Percentiles rank a stretch among this genome's conserved stretches.
These are phyloP conservation scores for Colletotrichum kahawae DNA, from an alignment of 2,329 filamentous ascomycete genomes.

Conservation along the genomic window DNA sequence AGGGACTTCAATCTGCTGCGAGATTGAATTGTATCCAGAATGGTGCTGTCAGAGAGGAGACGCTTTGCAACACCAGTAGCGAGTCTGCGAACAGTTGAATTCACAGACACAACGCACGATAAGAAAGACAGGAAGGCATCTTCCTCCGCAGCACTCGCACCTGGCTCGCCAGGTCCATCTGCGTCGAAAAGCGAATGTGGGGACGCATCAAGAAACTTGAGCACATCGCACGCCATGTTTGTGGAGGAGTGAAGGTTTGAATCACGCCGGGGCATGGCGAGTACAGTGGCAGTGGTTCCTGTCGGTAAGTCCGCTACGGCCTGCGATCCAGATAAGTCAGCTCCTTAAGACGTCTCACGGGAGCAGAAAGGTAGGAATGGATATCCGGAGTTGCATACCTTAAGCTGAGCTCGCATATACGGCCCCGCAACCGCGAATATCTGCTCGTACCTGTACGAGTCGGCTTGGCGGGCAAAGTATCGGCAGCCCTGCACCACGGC, in stretches of 20 bases:
- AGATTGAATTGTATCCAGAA: slow-evolving; percentile 39
- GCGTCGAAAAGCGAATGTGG: slow-evolving; percentile 50
- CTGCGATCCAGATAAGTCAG: slow-evolving; percentile 28
- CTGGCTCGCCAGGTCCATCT: background rate
- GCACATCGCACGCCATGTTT: slow-evolving; percentile 55
- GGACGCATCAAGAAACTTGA: slow-evolving; percentile 62
- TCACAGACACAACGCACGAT: slow-evolving; percentile 57
- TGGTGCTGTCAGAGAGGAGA: slow-evolving; percentile 46
- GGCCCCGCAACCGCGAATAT: slow-evolving; percentile 60
- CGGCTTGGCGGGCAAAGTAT: slow-evolving; percentile 62
- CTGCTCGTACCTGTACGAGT: slow-evolving; percentile 54
- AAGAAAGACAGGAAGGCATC: slow-evolving; percentile 58
- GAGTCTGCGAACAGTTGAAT: slow-evolving; percentile 53
- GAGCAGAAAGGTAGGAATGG: background rate
- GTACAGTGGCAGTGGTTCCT: slow-evolving; percentile 33
- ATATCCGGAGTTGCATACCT: slow-evolving; percentile 44
- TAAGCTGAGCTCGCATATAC: slow-evolving; percentile 61
- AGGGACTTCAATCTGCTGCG: slow-evolving; percentile 40
- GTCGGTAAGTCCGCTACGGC: slow-evolving; percentile 42
- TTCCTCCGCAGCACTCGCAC: slow-evolving; percentile 24
- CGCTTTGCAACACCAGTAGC: slow-evolving; percentile 53
- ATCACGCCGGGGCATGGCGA: slow-evolving; percentile 42
- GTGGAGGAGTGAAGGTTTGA: slow-evolving; percentile 42
- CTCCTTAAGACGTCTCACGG: background rate
- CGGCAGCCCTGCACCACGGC: slow-evolving; percentile 67